phyloP scores from a whole-genome alignment of 176 grass and related monocot genomes.

The Saccharum officinarum region DNA sequence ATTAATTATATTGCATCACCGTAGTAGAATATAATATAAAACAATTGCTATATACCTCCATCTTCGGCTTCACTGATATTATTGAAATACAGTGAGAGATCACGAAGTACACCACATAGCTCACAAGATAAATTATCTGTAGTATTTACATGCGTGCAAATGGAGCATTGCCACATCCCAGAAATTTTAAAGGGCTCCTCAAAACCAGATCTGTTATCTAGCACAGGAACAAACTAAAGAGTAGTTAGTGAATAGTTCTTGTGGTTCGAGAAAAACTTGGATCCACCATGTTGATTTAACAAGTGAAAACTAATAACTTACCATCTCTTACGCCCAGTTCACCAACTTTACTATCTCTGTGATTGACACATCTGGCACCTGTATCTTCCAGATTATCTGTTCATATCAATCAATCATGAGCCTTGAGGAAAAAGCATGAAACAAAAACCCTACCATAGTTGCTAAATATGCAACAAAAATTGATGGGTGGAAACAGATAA shows the following conservation, averaged over 20 bases:
- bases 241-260: not conserved
- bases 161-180: constrained; percentile 62
- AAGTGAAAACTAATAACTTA: constrained; percentile 4
- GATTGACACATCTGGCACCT: not conserved
- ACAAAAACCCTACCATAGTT: not conserved
- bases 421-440: not conserved
- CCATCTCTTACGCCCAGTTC: constrained; percentile 26
- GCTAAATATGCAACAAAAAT: not conserved
- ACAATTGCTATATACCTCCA: constrained; percentile 15
- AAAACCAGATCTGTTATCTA: constrained; percentile 30
- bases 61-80: constrained; percentile 39
- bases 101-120: constrained; percentile 59
- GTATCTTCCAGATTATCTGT: constrained; percentile 15
- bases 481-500: not conserved
- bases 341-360: not conserved
- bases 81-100: constrained; percentile 51
- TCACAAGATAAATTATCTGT: constrained; percentile 51
- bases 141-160: constrained; percentile 60
- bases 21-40: not conserved
- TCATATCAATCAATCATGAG: not conserved
- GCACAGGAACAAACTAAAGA: constrained; percentile 42
- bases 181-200: constrained; percentile 21
- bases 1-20: not conserved
- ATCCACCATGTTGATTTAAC: not conserved
- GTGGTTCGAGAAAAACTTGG: not conserved